phyloP scores from a whole-genome alignment of 169 alveolate genomes.

The Plasmodium malariae region DNA sequence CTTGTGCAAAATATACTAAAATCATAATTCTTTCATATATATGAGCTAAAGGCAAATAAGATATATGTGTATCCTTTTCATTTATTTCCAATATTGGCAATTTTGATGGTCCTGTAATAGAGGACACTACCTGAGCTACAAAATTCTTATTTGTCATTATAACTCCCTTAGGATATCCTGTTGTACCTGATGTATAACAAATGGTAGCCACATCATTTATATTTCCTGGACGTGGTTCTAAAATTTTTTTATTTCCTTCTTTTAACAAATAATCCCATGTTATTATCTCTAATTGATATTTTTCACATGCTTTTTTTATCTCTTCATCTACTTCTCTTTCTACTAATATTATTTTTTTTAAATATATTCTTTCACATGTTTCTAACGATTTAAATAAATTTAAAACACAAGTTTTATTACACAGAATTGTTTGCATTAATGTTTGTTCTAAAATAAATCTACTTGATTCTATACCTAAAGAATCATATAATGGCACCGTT shows the following conservation, averaged over 20 bases:
- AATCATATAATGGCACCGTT: slow-evolving; percentile 88
- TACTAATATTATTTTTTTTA: slow-evolving; percentile 51
- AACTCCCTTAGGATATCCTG: slow-evolving; percentile 98
- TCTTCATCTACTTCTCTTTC: slow-evolving; percentile 42
- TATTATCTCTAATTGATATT: slow-evolving; percentile 57
- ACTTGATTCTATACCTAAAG: slow-evolving; percentile 86
- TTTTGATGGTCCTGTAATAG: slow-evolving; percentile 17
- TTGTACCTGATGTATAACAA: slow-evolving; percentile 98
- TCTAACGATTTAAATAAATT: slow-evolving; percentile 52
- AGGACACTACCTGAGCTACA: slow-evolving; percentile 16
- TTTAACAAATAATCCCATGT: slow-evolving; percentile 79
- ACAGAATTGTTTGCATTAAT: slow-evolving; percentile 70
- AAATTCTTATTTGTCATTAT: slow-evolving; percentile 90
- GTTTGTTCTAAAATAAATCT: slow-evolving; percentile 80
- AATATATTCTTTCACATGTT: slow-evolving; percentile 19
- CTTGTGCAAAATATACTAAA: slow-evolving; percentile 82
- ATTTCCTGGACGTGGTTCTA: slow-evolving; percentile 81
- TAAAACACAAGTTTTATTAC: slow-evolving; percentile 35
- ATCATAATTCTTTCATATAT: slow-evolving; percentile 93
- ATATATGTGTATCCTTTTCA: slow-evolving; percentile 89
- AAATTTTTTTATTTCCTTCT: slow-evolving; percentile 74
- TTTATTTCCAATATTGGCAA: slow-evolving; percentile 27
- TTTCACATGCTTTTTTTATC: slow-evolving; percentile 24
- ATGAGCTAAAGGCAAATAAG: slow-evolving; percentile 97
- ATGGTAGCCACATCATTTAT: slow-evolving; percentile 90